These are phyloP conservation scores for Ogataea pignaliae DNA, from an alignment of 805 yeast genomes.

Conservation along the genomic window DNA sequence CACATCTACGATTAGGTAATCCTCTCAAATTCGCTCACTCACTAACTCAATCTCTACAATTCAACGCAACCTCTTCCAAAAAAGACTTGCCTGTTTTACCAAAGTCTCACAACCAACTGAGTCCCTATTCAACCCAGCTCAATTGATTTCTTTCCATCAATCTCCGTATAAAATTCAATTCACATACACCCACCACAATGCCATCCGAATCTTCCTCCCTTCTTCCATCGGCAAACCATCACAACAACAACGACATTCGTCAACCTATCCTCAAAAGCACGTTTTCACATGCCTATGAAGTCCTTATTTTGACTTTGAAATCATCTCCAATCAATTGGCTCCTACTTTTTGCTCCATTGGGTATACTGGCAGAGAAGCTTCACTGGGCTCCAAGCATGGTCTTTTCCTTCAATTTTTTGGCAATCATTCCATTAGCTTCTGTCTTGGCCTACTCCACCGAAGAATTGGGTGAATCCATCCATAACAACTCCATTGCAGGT, in stretches of 20 bases:
- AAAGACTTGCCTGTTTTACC: too few species aligned
- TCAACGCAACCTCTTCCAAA: too few species aligned
- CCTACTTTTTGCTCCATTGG: constrained; percentile 83
- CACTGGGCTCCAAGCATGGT: constrained; percentile 49
- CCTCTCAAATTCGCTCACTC: too few species aligned
- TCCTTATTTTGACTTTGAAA: constrained; percentile 14
- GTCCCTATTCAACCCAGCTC: too few species aligned
- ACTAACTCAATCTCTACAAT: too few species aligned
- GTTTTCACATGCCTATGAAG: not conserved
- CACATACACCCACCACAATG: not conserved
- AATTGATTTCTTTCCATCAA: not conserved
- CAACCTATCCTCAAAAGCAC: not conserved
- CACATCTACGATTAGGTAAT: too few species aligned
- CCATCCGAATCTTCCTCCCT: not conserved
- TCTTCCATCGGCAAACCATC: too few species aligned
- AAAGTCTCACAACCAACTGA: too few species aligned
- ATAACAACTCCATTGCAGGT: constrained; percentile 90
- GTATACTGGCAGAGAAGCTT: constrained; percentile 65
- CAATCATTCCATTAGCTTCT: constrained; percentile 90
- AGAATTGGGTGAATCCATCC: constrained; percentile 74
- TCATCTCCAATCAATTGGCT: constrained; percentile 65
- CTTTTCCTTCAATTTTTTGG: constrained; percentile 77
- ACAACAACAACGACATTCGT: too few species aligned
- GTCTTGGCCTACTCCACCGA: constrained; percentile 91
- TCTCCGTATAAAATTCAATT: not conserved